These are phyloP conservation scores for Boletellus sp. DNA, from an alignment of 768 basidiomycete species.

Conservation along the genomic window DNA sequence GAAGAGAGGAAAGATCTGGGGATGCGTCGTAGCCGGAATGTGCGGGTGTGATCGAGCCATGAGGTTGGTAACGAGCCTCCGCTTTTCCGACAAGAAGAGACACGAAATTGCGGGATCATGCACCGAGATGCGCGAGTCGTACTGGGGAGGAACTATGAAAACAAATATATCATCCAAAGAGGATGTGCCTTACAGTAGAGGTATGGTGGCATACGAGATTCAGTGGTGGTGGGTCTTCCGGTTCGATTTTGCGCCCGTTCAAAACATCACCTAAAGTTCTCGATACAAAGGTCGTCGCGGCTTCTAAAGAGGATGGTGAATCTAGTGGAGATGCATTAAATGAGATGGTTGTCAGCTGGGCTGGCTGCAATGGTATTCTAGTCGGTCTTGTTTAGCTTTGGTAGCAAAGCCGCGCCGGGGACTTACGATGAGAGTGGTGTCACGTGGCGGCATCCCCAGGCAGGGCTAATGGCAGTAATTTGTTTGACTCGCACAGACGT, in stretches of 20 bases:
- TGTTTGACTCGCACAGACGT: conserved; percentile 49
- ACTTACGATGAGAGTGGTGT: conserved; percentile 43
- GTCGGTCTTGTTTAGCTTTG: conserved; percentile 9
- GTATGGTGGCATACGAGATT: conserved; percentile 50
- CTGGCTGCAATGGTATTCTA: conserved; percentile 44
- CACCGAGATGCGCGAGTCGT: conserved; percentile 14
- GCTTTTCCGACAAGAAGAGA: conserved; percentile 52
- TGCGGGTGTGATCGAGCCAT: conserved; percentile 46
- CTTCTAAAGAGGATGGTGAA: conserved; percentile 35
- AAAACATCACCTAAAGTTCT: conserved; percentile 50
- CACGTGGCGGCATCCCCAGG: conserved; percentile 56
- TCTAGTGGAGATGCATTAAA: conserved; percentile 42
- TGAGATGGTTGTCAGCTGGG: conserved; percentile 44
- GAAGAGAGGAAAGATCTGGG: conserved; percentile 75
- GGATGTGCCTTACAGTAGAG: conserved; percentile 37
- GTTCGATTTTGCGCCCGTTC: conserved; percentile 40
- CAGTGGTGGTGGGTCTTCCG: conserved; percentile 48
- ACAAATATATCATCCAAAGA: neutral
- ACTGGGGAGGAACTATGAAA: conserved; percentile 7
- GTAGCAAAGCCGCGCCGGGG: neutral
- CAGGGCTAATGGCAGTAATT: conserved; percentile 62
- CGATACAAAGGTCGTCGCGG: conserved; percentile 49
- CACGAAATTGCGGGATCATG: conserved; percentile 26
- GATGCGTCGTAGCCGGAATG: conserved; percentile 50
- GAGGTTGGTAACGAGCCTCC: conserved; percentile 37